phyloP scores from a whole-genome alignment of 345 rosid species.

The Populus nigra region DNA sequence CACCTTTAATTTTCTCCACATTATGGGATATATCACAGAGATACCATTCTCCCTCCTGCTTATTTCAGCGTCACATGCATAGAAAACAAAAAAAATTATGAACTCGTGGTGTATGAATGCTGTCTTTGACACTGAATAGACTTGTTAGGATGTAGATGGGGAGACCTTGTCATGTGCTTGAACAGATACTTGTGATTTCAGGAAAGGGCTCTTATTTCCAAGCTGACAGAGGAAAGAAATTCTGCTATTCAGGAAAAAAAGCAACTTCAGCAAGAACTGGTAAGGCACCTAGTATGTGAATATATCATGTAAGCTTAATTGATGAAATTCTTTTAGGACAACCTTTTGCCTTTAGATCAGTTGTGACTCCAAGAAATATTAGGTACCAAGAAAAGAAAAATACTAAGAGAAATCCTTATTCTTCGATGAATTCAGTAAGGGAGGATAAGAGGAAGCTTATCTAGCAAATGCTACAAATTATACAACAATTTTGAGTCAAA shows the following conservation, averaged over 20 bases:
- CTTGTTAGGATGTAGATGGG: background rate
- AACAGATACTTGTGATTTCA: slow-evolving; percentile 29
- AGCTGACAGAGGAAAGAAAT: slow-evolving; percentile 59
- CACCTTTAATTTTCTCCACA: background rate
- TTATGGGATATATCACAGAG: background rate
- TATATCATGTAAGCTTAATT: background rate
- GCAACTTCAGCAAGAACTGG: slow-evolving; percentile 68
- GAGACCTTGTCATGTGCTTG: background rate
- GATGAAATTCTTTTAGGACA: background rate
- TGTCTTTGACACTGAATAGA: background rate
- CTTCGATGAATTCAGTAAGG: background rate
- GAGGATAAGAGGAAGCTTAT: background rate
- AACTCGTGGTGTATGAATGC: background rate
- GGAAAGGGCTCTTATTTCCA: slow-evolving; percentile 50
- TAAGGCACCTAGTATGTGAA: slow-evolving; percentile 23
- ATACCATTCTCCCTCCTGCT: background rate
- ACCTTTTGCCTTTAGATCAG: background rate
- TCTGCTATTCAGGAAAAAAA: slow-evolving; percentile 44
- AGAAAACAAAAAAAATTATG: background rate
- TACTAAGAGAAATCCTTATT: background rate
- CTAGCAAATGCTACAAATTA: background rate
- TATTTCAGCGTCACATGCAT: background rate
- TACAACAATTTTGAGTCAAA: background rate
- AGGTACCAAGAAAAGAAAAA: background rate
- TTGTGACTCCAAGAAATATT: background rate